phyloP scores from a whole-genome alignment of 495 filamentous ascomycete genomes.

The Neurospora pannonica region DNA sequence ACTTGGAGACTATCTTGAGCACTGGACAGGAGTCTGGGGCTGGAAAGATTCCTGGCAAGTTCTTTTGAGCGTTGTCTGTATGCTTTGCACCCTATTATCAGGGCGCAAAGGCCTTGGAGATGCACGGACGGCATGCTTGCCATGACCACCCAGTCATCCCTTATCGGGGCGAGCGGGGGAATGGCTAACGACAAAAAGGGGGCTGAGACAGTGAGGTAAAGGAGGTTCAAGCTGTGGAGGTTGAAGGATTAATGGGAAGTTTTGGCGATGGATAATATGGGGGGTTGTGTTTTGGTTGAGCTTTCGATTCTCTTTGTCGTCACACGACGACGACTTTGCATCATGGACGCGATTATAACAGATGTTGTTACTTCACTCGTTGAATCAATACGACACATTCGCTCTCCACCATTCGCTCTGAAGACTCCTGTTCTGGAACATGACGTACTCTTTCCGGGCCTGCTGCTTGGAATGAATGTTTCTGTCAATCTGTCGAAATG shows the following conservation, averaged over 20 bases:
- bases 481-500: neutral
- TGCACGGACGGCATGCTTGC: neutral
- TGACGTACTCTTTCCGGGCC: neutral
- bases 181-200: neutral
- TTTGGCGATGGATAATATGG: neutral
- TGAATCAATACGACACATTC: neutral
- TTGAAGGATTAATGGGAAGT: neutral
- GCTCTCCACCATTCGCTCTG: neutral
- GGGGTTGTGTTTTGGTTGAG: neutral
- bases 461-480: neutral
- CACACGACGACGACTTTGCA: neutral
- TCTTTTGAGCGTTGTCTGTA: slow-evolving; percentile 28
- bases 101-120: neutral
- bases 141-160: neutral
- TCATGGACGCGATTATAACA: neutral
- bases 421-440: neutral
- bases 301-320: neutral
- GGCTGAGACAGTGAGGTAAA: neutral
- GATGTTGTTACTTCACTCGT: neutral
- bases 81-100: neutral
- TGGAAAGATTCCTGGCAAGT: slow-evolving; percentile 40
- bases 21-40: slow-evolving; percentile 19
- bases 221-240: neutral
- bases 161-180: neutral
- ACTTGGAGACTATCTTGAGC: slow-evolving; percentile 9